Conservation (phyloP, 1,284 basidiomycete genomes). For the Fomes fomentarius region DNA sequence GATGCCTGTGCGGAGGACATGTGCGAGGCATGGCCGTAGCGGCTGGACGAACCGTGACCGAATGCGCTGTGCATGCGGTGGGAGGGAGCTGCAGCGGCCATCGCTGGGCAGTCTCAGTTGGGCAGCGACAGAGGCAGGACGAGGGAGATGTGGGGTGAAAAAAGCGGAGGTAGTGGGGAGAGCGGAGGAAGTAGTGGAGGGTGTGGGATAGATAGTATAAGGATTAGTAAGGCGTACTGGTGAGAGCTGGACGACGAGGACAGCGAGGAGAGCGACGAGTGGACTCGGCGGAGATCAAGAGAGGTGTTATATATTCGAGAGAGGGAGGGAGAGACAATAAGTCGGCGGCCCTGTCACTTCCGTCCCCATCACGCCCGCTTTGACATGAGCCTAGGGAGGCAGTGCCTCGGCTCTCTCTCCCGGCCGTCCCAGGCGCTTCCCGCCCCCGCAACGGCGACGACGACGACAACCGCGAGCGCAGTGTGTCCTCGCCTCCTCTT, state of each 20-base stretch:
- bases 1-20: conserved; percentile 28
- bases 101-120: too few species aligned
- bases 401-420: too few species aligned
- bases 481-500: too few species aligned
- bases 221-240: conserved; percentile 3
- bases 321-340: background rate
- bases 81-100: conserved; percentile 30
- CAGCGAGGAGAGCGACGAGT: background rate
- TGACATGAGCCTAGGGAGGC: too few species aligned
- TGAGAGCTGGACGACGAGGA: background rate
- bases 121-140: background rate
- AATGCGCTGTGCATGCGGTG: conserved; percentile 34
- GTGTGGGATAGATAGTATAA: conserved; percentile 7
- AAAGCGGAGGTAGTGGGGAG: background rate
- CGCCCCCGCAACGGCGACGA: too few species aligned
- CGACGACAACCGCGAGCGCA: too few species aligned
- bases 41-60: conserved; percentile 27
- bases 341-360: background rate
- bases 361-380: background rate
- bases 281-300: background rate
- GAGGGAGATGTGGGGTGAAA: background rate
- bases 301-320: conserved; percentile 5
- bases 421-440: too few species aligned
- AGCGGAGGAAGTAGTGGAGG: background rate
- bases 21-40: conserved; percentile 16